phyloP scores from a whole-genome alignment of 2,329 filamentous ascomycete species.

The Teratosphaeria zuluensis region DNA sequence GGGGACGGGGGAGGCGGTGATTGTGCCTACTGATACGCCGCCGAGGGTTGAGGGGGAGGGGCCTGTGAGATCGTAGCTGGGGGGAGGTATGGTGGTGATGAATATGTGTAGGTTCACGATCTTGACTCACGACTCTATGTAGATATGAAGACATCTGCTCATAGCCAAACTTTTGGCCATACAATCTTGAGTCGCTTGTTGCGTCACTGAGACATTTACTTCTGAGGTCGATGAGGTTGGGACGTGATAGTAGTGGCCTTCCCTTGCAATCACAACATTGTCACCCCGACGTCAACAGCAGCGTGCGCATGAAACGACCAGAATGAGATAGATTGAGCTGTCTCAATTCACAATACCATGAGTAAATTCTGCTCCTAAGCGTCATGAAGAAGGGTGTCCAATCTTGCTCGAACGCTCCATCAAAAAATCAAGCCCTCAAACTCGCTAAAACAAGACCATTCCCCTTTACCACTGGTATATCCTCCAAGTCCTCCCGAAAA shows the following conservation, averaged over 20 bases:
- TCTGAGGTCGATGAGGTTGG: too few species aligned
- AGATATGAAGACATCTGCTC: not conserved
- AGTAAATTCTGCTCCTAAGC: not conserved
- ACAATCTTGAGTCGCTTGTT: too few species aligned
- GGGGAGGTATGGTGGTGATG: not conserved
- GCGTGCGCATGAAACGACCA: too few species aligned
- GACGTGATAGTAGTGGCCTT: too few species aligned
- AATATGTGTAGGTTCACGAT: not conserved
- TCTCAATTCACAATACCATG: too few species aligned
- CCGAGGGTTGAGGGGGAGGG: not conserved
- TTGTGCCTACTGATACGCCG: constrained; percentile 8
- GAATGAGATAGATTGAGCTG: too few species aligned
- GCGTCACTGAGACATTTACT: too few species aligned
- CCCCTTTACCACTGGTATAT: not conserved
- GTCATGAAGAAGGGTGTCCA: not conserved
- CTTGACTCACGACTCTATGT: not conserved
- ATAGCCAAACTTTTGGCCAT: too few species aligned
- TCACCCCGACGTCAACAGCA: too few species aligned
- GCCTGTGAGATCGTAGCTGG: too few species aligned
- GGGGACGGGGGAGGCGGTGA: constrained; percentile 1
- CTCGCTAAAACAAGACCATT: not conserved
- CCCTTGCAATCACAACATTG: too few species aligned
- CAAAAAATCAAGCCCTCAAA: not conserved
- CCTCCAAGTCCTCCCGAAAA: not conserved
- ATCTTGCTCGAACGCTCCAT: not conserved